Evolutionary conservation across 352 stramenopile species (phyloP).

Genomic region (Phytophthora pseudosyringae): DNA sequence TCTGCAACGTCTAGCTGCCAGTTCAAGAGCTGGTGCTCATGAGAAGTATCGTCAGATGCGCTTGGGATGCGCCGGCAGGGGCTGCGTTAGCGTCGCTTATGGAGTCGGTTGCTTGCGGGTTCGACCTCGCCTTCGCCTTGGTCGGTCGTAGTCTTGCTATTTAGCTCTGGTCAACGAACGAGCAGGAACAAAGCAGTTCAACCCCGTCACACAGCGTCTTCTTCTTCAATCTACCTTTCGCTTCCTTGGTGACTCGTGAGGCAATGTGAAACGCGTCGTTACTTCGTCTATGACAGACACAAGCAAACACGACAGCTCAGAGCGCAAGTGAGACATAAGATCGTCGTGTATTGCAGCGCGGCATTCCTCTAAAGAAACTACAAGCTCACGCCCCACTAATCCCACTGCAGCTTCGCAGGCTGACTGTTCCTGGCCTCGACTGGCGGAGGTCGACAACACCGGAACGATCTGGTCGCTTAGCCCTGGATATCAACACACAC

Average conservation of each 20-base stretch:
- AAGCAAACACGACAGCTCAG: neutral
- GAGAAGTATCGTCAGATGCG: conserved; percentile 2
- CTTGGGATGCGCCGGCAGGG: conserved; percentile 13
- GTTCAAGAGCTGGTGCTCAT: conserved; percentile 5
- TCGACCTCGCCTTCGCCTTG: conserved; percentile 32
- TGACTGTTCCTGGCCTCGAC: neutral
- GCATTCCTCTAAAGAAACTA: conserved; percentile 30
- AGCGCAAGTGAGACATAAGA: conserved; percentile 4
- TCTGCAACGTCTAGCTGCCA: conserved; percentile 23
- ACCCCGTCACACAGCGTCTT: conserved; percentile 13
- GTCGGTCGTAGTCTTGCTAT: conserved; percentile 36
- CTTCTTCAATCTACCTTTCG: neutral
- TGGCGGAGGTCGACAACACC: conserved; percentile 1
- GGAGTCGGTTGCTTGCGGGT: conserved; percentile 43
- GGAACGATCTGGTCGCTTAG: conserved; percentile 13
- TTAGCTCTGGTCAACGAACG: conserved; percentile 39
- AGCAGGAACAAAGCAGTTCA: conserved; percentile 42
- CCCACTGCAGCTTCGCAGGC: neutral
- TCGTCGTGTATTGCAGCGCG: conserved; percentile 29
- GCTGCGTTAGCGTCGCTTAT: conserved; percentile 22
- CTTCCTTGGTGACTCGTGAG: neutral
- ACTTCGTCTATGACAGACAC: neutral
- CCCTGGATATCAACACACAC: conserved; percentile 11
- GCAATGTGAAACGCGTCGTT: neutral
- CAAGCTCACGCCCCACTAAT: conserved; percentile 9